Evolutionary conservation across 2,329 filamentous ascomycete genomes (phyloP), one percentile per base, ranked within the genome.

Genomic region (Alternaria sp.): DNA sequence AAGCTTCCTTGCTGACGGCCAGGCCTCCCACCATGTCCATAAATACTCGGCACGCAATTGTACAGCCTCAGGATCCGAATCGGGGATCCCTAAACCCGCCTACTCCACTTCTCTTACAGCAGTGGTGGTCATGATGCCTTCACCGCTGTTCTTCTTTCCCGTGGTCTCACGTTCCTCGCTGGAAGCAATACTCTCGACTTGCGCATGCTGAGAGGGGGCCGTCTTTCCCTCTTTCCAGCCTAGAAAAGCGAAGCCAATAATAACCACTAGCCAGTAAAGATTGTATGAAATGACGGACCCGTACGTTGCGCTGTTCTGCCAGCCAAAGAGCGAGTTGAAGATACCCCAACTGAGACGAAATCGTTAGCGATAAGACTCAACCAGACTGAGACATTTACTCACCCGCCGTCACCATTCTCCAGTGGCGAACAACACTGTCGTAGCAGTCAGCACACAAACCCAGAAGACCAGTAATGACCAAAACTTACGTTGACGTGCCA

Each of bases 201-300:
- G 67, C 6, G 42, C 59, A 22, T 16, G 34, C 20, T 51, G 11
- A 9, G 59, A 18, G 11, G 49, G 22, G 24, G 6, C 51, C 18
- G 20, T 51, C 8, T 81, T 82, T 59, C 78, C 80, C 80, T 95
- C 92, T 64, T 85, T 85, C 80, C 87, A 92, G 42, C 89, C 84
- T 83, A 94, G 84, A 34, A 81, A 66, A 14, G 87, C 62, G 74
- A 94, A 91, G 5, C 84, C 85, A 16, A 83, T 62, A 57, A 93
- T 92, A 66, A 92, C 84, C 8, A 82, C 83, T 51, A 95, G 79
- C 93, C 93, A 97, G 81, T 96, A 96, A 16, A 94, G 59, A 75
- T 95, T 96, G 81, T 96, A 96, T 1, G 91, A 89, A 64, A 96
- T 88, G 65, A 96, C 90, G 1, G 91, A 94, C 52, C 93, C 92